phyloP scores from a whole-genome alignment of 257 asterid species.

The Buddleja alternifolia region DNA sequence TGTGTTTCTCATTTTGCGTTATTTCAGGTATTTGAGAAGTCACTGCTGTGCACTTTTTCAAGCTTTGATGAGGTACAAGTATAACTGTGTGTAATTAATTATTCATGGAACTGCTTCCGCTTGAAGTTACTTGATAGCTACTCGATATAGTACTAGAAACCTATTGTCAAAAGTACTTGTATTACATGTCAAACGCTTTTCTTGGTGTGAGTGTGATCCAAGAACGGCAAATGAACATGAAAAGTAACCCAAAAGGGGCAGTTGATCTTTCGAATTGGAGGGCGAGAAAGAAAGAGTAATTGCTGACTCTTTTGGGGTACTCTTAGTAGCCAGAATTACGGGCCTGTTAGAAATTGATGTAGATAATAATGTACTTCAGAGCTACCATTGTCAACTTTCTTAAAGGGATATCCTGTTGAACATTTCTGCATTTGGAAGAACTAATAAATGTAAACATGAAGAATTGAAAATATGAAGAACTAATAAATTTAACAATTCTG shows the following conservation, averaged over 20 bases:
- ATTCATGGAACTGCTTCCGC: conserved; percentile 1
- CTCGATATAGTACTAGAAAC: not conserved
- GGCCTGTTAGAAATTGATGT: conserved; percentile 1
- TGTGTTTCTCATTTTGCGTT: conserved; percentile 13
- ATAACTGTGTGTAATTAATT: conserved; percentile 4
- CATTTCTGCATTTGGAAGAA: not conserved
- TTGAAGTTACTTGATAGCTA: conserved; percentile 15
- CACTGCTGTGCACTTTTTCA: conserved; percentile 75
- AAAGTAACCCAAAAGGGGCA: not conserved
- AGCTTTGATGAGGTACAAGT: conserved; percentile 79
- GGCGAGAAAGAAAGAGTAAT: not conserved
- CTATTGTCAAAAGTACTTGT: not conserved
- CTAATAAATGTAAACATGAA: not conserved
- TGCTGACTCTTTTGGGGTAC: not conserved
- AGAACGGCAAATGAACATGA: not conserved
- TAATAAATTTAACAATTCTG: too few species aligned
- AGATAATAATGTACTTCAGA: not conserved
- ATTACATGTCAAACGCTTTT: not conserved
- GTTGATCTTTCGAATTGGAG: not conserved
- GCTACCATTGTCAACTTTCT: not conserved
- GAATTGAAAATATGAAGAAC: not conserved
- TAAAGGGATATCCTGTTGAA: not conserved
- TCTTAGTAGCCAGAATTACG: not conserved
- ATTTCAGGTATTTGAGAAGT: conserved; percentile 84
- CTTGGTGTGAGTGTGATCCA: not conserved